Percentiles rank a stretch among this genome's conserved stretches.
Evolutionary conservation across 2,329 filamentous ascomycete genomes (phyloP).

Genomic region (Paecilomyces niveus): DNA sequence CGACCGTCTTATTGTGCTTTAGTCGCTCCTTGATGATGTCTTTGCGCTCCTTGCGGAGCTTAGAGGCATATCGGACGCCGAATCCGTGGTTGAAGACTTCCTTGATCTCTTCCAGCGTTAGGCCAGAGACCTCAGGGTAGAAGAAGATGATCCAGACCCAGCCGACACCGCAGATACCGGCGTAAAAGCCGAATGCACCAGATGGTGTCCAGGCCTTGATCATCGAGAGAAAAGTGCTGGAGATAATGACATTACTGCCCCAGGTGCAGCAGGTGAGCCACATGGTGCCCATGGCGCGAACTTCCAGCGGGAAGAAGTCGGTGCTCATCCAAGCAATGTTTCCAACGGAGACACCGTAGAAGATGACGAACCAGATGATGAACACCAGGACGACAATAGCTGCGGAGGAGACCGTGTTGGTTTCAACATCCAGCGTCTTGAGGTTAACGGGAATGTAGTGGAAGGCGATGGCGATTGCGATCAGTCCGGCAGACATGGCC

Average conservation of each 20-base stretch:
- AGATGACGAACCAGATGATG: conserved; percentile 39
- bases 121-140: conserved; percentile 20
- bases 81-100: conserved; percentile 14
- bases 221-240: conserved; percentile 44
- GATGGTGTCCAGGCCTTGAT: conserved; percentile 45
- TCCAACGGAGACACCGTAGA: conserved; percentile 42
- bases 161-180: conserved; percentile 36
- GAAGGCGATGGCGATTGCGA: conserved; percentile 14
- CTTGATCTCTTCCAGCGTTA: conserved; percentile 22
- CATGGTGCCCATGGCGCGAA: conserved; percentile 45
- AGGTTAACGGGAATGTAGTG: neutral
- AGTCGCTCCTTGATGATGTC: neutral
- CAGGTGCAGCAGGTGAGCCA: conserved; percentile 42
- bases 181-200: conserved; percentile 46
- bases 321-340: conserved; percentile 45
- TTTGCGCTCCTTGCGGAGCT: neutral
- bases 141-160: conserved; percentile 39
- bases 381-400: conserved; percentile 37
- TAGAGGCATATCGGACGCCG: conserved; percentile 5
- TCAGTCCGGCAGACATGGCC: conserved; percentile 39
- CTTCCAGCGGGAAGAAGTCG: conserved; percentile 44
- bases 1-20: neutral
- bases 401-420: conserved; percentile 22
- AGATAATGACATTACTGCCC: conserved; percentile 44
- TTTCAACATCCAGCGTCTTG: neutral